Evolutionary conservation across 225 moss, liverwort and hornwort species (phyloP), one percentile per base, ranked within the genome.

Genomic region (Sphagnum tenellum): DNA sequence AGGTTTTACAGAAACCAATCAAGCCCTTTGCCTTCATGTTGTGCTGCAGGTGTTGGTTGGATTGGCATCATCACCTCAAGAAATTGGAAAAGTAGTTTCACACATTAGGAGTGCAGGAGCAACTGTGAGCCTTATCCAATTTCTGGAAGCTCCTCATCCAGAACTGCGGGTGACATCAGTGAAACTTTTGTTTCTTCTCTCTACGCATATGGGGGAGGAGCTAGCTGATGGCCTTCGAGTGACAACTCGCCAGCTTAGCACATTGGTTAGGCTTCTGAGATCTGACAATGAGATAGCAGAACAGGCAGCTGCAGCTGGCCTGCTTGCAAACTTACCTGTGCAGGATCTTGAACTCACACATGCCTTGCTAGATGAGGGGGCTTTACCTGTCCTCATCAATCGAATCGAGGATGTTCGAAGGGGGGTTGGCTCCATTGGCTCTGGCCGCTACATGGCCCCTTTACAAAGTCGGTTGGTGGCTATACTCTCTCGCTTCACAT

Each of bases 51-150:
- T 98, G 49, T 46, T 92, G 44, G 85, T 89, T 44, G 92, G 96
- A 9, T 60, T 98, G n/a, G 92, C 96, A 2, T 80, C 92, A 5
- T 90, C 90, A 45, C 74, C 80, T 2, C 58, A 69, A 48, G 81
- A 86, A 2, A 83, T 92, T 13, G 71, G 78, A 63, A 82, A 64
- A 56, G 86, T 98, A 10, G 89, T 94, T 8, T 61, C 82, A 8
- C 83, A 87, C n/a, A 94, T 94, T 84, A 89, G 87, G 66, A 91
- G 80, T 58, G 80, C 86, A 10, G 86, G 86, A 6, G 86, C 86
- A 7, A 82, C 76, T 55, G 78, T 85, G 62, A 78, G 64, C 78
- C 61, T 85, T 53, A 85, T 85, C 48, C 81, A 85, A 59, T 85
- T 85, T 69, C 65, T 85, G 4, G 85, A 85, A 66, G 85, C 85